phyloP scores from a whole-genome alignment of 331 rosid genomes.

The Prunus yedoensis region DNA sequence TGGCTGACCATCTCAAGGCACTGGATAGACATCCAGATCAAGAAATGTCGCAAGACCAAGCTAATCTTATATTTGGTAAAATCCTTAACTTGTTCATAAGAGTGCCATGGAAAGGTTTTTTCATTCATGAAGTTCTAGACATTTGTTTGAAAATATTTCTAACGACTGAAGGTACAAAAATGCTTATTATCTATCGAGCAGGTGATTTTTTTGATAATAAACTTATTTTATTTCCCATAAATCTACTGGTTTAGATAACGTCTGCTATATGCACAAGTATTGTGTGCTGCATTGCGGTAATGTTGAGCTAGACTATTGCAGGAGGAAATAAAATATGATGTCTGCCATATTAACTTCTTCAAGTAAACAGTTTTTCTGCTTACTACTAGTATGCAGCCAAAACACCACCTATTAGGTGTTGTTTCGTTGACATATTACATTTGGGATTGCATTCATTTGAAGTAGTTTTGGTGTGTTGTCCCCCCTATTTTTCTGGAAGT shows the following conservation, averaged over 20 bases:
- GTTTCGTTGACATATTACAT: background rate
- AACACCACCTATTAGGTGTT: background rate
- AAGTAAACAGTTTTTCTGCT: background rate
- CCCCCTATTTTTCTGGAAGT: no score
- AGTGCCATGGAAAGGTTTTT: background rate
- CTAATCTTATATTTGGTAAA: conserved; percentile 73
- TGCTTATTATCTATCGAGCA: background rate
- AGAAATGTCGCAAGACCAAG: conserved; percentile 54
- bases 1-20: conserved; percentile 63
- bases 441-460: background rate
- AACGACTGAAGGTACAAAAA: background rate
- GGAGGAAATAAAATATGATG: background rate
- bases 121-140: background rate
- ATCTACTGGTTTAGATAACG: background rate
- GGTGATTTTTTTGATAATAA: background rate
- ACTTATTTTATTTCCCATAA: background rate
- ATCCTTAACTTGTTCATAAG: background rate
- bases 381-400: background rate
- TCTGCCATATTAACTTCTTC: background rate
- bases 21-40: conserved; percentile 55
- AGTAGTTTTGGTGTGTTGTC: background rate
- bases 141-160: background rate
- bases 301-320: background rate
- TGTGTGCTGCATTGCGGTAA: background rate
- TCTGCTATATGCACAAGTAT: background rate